phyloP scores from a whole-genome alignment of 179 eudicot genomes.

The Sideroxylon spinosum region DNA sequence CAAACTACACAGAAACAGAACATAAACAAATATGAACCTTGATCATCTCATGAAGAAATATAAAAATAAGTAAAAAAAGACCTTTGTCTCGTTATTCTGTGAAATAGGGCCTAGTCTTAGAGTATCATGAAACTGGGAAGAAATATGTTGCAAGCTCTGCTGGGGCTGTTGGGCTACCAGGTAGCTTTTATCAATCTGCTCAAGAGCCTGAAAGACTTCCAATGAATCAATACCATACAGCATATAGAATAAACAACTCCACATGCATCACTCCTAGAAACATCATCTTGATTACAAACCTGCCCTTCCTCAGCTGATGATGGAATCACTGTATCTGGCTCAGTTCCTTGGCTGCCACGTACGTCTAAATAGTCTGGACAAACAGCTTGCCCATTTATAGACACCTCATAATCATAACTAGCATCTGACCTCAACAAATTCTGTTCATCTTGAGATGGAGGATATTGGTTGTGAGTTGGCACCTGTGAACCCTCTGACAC shows the following conservation, averaged over 20 bases:
- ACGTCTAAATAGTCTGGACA: conserved; percentile 44
- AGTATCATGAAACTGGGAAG: conserved; percentile 80
- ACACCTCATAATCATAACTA: conserved; percentile 45
- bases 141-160: conserved; percentile 64
- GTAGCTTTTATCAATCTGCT: conserved; percentile 44
- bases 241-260: not conserved
- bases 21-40: not conserved
- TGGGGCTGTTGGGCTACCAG: conserved; percentile 41
- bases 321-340: conserved; percentile 34
- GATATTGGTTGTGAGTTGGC: conserved; percentile 44
- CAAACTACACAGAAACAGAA: not conserved
- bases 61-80: conserved; percentile 18
- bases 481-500: conserved; percentile 44
- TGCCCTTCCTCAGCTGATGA: conserved; percentile 46
- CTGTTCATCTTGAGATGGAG: conserved; percentile 48
- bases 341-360: conserved; percentile 38
- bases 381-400: conserved; percentile 52
- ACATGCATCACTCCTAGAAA: not conserved
- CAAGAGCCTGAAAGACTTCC: conserved; percentile 31
- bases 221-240: not conserved
- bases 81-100: conserved; percentile 56
- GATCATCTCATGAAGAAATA: not conserved
- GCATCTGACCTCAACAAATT: conserved; percentile 42
- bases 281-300: conserved; percentile 26
- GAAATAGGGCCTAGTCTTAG: conserved; percentile 53